Evolutionary conservation across 192 early-diverging fungal species (phyloP).

Genomic region (Entrophospora sp.): DNA sequence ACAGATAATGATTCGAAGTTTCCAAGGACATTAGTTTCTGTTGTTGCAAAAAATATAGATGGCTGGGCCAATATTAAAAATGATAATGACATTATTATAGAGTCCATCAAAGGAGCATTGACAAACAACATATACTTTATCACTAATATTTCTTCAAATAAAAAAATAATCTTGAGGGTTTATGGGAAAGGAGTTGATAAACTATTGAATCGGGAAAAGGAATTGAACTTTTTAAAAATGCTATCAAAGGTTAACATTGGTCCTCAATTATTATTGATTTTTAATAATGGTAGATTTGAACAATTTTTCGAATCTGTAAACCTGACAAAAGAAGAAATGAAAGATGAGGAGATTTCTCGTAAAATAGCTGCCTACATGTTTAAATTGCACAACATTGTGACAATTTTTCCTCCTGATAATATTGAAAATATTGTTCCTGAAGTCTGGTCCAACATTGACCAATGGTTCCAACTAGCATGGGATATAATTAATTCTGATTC

Average conservation of each 20-base stretch:
- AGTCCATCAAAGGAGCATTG: no score
- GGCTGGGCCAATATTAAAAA: no score
- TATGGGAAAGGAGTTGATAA: constrained; percentile 78
- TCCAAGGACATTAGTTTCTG: no score
- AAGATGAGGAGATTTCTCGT: constrained; percentile 49
- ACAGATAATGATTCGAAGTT: no score
- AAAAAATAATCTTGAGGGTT: constrained; percentile 60
- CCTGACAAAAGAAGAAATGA: constrained; percentile 58
- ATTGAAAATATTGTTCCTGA: constrained; percentile 53
- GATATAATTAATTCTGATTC: constrained; percentile 29
- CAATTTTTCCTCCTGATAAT: constrained; percentile 65
- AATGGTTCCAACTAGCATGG: constrained; percentile 45
- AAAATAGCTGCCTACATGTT: no score
- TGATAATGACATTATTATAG: no score
- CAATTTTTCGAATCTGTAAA: constrained; percentile 72
- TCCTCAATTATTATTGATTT: constrained; percentile 63
- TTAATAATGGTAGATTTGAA: constrained; percentile 81
- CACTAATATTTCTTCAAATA: no score
- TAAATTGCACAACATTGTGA: constrained; percentile 66
- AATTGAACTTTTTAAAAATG: constrained; percentile 68
- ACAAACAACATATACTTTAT: no score
- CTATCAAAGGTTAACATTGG: constrained; percentile 66
- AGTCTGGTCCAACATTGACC: constrained; percentile 57
- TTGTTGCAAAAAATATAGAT: no score
- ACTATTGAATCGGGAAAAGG: constrained; percentile 68